Conservation (phyloP, 495 filamentous ascomycete species). For the Penicillium steckii region DNA sequence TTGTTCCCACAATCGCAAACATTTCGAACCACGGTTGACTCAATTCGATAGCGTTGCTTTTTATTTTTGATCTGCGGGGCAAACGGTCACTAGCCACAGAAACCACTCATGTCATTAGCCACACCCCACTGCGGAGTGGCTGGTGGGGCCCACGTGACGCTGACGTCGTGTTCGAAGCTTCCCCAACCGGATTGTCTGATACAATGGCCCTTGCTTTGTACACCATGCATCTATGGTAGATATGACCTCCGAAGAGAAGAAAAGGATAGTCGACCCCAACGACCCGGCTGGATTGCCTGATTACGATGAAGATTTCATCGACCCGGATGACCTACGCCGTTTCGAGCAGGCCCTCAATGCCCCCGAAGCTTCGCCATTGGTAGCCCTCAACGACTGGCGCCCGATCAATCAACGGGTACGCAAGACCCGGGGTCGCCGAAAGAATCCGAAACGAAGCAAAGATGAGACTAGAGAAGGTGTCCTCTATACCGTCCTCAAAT, state of each 20-base stretch:
- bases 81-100: neutral
- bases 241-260: slow-evolving; percentile 36
- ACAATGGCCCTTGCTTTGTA: neutral
- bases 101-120: neutral
- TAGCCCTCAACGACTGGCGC: slow-evolving; percentile 82
- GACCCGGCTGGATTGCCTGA: slow-evolving; percentile 57
- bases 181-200: slow-evolving; percentile 24
- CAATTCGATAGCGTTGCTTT: neutral
- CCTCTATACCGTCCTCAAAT: slow-evolving; percentile 83
- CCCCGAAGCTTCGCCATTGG: slow-evolving; percentile 51
- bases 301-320: slow-evolving; percentile 63
- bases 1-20: neutral
- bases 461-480: slow-evolving; percentile 96
- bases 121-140: slow-evolving; percentile 5
- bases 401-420: slow-evolving; percentile 69
- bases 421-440: slow-evolving; percentile 43
- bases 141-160: slow-evolving; percentile 21
- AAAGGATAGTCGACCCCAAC: slow-evolving; percentile 25
- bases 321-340: slow-evolving; percentile 47
- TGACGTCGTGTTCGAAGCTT: slow-evolving; percentile 19
- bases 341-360: slow-evolving; percentile 53
- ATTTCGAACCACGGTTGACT: neutral
- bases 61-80: neutral
- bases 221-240: slow-evolving; percentile 31
- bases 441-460: slow-evolving; percentile 54